These are phyloP conservation scores for Penicillium malachiteum DNA, from an alignment of 495 filamentous ascomycete genomes.

Conservation along the genomic window DNA sequence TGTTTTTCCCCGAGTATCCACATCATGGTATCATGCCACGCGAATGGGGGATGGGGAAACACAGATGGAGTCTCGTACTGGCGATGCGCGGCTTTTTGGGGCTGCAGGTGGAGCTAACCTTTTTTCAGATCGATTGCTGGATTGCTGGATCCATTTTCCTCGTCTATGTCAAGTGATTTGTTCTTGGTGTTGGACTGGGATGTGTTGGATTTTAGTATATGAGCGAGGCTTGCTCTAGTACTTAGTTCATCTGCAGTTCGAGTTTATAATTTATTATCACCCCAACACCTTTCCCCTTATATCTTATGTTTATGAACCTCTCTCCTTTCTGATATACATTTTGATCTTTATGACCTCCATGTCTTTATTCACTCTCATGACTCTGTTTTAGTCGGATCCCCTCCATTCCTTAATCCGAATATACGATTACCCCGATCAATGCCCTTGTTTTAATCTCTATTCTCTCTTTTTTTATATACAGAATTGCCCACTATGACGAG, in stretches of 20 bases:
- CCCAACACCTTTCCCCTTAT: too few relatives aligned
- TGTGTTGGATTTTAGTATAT: background rate
- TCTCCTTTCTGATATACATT: too few relatives aligned
- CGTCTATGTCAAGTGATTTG: slow-evolving; percentile 2
- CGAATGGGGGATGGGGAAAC: slow-evolving; percentile 7
- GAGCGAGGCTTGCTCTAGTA: too few relatives aligned
- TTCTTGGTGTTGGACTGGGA: background rate
- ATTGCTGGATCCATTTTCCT: slow-evolving; percentile 5
- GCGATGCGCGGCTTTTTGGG: slow-evolving; percentile 1
- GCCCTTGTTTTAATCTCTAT: background rate
- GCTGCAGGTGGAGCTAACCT: slow-evolving; percentile 4
- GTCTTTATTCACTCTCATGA: background rate
- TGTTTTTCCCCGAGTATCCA: background rate
- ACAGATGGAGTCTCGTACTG: background rate
- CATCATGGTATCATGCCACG: slow-evolving; percentile 7
- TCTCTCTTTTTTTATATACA: background rate
- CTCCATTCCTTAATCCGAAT: background rate
- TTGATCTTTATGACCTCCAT: too few relatives aligned
- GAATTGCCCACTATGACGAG: slow-evolving; percentile 20
- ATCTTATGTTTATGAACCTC: too few relatives aligned
- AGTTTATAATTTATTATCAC: too few relatives aligned
- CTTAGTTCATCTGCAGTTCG: too few relatives aligned
- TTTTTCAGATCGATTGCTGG: slow-evolving; percentile 8
- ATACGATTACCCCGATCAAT: background rate
- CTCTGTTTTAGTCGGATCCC: background rate